Evolutionary conservation across 257 asterid species (phyloP), one percentile per base, ranked within the genome.

Genomic region (Nicotiana undulata): DNA sequence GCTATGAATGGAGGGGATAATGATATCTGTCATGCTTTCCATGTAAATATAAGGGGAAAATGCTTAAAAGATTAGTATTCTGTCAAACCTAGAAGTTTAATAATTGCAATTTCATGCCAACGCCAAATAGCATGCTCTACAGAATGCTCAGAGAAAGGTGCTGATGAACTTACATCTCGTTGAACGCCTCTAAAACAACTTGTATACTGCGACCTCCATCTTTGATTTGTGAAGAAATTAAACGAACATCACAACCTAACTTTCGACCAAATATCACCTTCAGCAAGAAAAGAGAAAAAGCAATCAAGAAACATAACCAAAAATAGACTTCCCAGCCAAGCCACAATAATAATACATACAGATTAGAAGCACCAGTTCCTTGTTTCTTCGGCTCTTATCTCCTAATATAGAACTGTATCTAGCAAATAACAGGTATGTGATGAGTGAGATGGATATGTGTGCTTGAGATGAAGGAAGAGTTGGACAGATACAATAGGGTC

Each of bases 231-330:
- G 75, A 83, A 6, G 80, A 82, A 79, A 80, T 81, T 80, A 86
- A 31, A 65, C 81, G 86, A 55, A 84, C 86, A 76, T 86, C 86
- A 60, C 77, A 82, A 46, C 87, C 83, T 37, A 51, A 80, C 83
- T 60, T 26, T 26, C 60, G 65, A 17, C 89, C 87, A 82, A 86
- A 86, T 20, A 86, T 40, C 55, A 86, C 87, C 89, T 86, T 72
- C 56, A 63, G 83, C 72, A 46, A 58, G 77, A 37, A 34, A 20
- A 13, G n/a, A 76, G 20, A 68, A 68, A 68, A 31, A 8, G 31
- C 15, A 56, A 76, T 76, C 20, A 55, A 20, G 56, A 68, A 68
- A 40, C 20, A 40, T 20, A 68, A 20, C 76, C 6, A 5, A 20
- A 68, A 40, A 2, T 68, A 68, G 20, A 67, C 76, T 32, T 24